Conservation (phyloP, 768 basidiomycete genomes). For the Trametes cingulata region DNA sequence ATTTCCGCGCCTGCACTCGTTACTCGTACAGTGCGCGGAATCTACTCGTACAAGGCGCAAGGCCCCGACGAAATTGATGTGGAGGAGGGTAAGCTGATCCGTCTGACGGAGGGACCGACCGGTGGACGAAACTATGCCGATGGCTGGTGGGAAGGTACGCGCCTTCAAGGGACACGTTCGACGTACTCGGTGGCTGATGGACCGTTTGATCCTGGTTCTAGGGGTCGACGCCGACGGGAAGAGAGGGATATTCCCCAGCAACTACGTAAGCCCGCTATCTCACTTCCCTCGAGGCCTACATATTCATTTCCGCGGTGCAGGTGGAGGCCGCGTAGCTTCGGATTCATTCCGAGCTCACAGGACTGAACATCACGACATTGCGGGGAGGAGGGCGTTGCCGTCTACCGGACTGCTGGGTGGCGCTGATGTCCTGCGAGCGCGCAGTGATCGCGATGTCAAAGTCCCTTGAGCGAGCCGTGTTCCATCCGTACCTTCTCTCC, state of each 20-base stretch:
- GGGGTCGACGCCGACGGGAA: slow-evolving; percentile 59
- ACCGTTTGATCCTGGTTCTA: slow-evolving; percentile 35
- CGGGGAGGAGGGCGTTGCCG: slow-evolving; percentile 3
- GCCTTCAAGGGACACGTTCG: not conserved
- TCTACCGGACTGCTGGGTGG: not conserved
- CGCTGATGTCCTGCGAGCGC: slow-evolving; percentile 14
- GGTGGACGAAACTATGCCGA: slow-evolving; percentile 71
- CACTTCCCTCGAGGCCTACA: not conserved
- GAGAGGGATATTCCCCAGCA: slow-evolving; percentile 86
- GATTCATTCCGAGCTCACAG: not conserved
- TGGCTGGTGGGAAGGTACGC: slow-evolving; percentile 86
- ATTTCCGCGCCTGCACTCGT: not conserved
- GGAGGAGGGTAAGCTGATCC: slow-evolving; percentile 58
- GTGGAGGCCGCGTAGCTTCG: slow-evolving; percentile 42
- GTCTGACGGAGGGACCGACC: slow-evolving; percentile 59
- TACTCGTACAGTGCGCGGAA: slow-evolving; percentile 62
- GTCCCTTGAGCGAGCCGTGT: not conserved
- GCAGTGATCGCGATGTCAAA: slow-evolving; percentile 8
- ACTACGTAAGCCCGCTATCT: slow-evolving; percentile 63
- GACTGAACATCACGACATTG: not conserved
- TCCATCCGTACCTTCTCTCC: slow-evolving; percentile 1
- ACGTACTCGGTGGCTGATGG: slow-evolving; percentile 11
- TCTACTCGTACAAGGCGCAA: slow-evolving; percentile 77
- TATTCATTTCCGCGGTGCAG: slow-evolving; percentile 33
- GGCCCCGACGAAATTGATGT: slow-evolving; percentile 71